Conservation (phyloP, 2,329 filamentous ascomycete species). For the Alternaria triticimaculans region DNA sequence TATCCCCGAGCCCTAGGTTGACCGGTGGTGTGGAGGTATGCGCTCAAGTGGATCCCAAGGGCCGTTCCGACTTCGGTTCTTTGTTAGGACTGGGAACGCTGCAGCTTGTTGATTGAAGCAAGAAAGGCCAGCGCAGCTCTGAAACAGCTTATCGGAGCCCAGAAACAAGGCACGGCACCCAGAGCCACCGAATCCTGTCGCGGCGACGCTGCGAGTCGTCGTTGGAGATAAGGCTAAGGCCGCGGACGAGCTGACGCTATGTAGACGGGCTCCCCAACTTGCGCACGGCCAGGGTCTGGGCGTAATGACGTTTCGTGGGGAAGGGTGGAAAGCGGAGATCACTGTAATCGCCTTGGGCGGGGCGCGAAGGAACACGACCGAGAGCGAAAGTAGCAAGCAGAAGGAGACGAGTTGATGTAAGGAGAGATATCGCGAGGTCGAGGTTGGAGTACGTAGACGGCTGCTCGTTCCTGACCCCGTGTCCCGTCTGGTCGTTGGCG, state of each 20-base stretch:
- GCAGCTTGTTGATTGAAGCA: slow-evolving; percentile 6
- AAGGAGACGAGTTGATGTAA: slow-evolving; percentile 5
- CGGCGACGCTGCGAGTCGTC: slow-evolving; percentile 17
- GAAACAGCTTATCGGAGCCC: background rate
- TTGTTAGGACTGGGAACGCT: slow-evolving; percentile 22
- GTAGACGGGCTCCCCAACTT: slow-evolving; percentile 25
- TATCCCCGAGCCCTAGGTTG: slow-evolving; percentile 14
- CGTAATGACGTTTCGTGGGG: slow-evolving; percentile 29
- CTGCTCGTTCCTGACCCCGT: slow-evolving; percentile 25
- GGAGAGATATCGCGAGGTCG: slow-evolving; percentile 1
- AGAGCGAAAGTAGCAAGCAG: background rate
- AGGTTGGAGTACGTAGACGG: slow-evolving; percentile 19
- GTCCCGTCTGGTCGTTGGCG: slow-evolving; percentile 31
- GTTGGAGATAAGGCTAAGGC: slow-evolving; percentile 26
- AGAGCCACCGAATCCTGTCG: background rate
- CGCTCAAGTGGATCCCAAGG: slow-evolving; percentile 35
- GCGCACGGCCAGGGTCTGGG: slow-evolving; percentile 23
- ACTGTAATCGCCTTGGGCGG: slow-evolving; percentile 18
- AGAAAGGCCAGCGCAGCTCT: slow-evolving; percentile 5
- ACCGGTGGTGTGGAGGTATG: slow-evolving; percentile 29
- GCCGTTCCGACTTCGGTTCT: slow-evolving; percentile 40
- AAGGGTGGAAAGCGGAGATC: slow-evolving; percentile 7
- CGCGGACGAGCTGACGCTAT: slow-evolving; percentile 23
- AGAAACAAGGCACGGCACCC: background rate
- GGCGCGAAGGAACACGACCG: slow-evolving; percentile 4